Conservation (phyloP, 345 rosid genomes). For the Salix suchowensis region DNA sequence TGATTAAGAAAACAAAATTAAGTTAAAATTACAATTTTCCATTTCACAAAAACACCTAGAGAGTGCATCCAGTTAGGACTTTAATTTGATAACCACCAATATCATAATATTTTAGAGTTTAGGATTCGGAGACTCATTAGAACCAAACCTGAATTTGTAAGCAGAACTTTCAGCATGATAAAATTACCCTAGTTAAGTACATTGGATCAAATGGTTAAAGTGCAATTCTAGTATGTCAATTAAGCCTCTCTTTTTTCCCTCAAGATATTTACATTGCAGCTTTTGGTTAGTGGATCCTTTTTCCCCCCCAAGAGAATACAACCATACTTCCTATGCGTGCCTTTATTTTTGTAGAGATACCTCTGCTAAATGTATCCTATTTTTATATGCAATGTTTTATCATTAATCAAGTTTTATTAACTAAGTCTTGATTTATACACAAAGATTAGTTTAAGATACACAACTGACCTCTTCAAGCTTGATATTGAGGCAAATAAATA, state of each 20-base stretch:
- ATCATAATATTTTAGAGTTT: not conserved
- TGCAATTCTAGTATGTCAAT: not conserved
- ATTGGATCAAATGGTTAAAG: not conserved
- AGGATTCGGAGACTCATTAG: not conserved
- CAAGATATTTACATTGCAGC: not conserved
- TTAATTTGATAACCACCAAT: not conserved
- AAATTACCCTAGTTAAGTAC: not conserved
- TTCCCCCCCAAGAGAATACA: not conserved
- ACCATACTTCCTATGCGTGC: not conserved
- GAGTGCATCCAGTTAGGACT: not conserved
- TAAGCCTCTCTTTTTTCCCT: not conserved
- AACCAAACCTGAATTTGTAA: not conserved
- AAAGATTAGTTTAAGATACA: not conserved
- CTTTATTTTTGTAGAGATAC: not conserved
- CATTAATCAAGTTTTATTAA: not conserved
- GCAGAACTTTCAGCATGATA: not conserved
- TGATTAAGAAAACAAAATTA: not conserved
- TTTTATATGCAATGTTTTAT: not conserved
- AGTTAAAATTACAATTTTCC: not conserved
- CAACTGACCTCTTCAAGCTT: not conserved
- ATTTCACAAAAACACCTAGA: not conserved
- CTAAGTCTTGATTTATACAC: not conserved
- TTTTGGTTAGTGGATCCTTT: not conserved
- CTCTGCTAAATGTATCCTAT: not conserved
- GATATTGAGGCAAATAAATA: not conserved